phyloP scores from a whole-genome alignment of 2,329 filamentous ascomycete genomes.

The Diaporthe eres region DNA sequence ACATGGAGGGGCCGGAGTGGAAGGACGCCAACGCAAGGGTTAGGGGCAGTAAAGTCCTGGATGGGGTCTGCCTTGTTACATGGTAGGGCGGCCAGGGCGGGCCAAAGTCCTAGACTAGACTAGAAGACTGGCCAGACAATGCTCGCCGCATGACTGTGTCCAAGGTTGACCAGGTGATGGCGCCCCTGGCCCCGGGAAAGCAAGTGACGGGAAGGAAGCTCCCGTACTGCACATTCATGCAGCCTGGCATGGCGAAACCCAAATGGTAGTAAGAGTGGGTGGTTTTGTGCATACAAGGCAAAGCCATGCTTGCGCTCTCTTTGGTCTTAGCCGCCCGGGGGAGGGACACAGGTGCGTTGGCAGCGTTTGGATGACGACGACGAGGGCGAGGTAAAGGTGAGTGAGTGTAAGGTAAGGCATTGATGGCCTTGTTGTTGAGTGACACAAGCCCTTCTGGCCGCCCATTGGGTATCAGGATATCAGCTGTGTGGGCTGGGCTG shows the following conservation, averaged over 20 bases:
- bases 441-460: background rate
- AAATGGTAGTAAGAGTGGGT: background rate
- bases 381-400: background rate
- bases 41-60: constrained; percentile 26
- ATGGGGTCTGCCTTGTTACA: background rate
- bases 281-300: background rate
- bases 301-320: background rate
- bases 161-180: constrained; percentile 20
- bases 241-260: constrained; percentile 10
- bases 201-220: constrained; percentile 29
- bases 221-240: constrained; percentile 28
- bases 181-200: constrained; percentile 16
- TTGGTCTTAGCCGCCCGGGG: background rate
- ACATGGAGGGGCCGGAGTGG: background rate
- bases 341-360: constrained; percentile 31
- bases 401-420: constrained; percentile 2
- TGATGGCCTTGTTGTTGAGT: constrained; percentile 7
- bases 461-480: background rate
- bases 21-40: background rate
- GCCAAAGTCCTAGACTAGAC: constrained; percentile 28
- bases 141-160: constrained; percentile 18
- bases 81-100: constrained; percentile 10
- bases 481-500: background rate
- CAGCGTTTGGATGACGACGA: constrained; percentile 27
- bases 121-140: constrained; percentile 12